Percentiles rank a stretch among this genome's conserved stretches.
Evolutionary conservation across 176 grass and related monocot genomes (phyloP).

Genomic region (Leersia perrieri): DNA sequence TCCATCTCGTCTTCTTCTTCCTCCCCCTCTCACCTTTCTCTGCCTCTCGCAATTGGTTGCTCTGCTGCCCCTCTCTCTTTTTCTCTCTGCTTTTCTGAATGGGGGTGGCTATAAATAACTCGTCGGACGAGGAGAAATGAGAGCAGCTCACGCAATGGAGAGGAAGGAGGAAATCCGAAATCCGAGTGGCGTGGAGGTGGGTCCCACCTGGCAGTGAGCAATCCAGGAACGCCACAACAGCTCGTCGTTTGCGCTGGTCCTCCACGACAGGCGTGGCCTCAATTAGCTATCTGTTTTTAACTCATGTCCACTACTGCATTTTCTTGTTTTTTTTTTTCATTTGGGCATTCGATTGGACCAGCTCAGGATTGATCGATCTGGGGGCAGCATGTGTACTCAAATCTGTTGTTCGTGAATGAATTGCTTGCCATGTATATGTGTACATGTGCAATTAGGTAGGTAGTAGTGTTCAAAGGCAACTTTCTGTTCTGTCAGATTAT

Average conservation of each 20-base stretch:
- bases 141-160: neutral
- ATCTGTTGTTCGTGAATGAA: neutral
- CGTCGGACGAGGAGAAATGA: neutral
- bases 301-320: neutral
- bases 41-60: neutral
- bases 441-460: neutral
- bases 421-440: neutral
- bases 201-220: neutral
- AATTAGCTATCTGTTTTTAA: neutral
- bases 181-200: neutral
- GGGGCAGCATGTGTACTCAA: neutral
- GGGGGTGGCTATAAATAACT: constrained; percentile 28
- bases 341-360: neutral
- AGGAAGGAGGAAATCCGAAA: neutral
- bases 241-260: neutral
- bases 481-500: neutral
- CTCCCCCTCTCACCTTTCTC: neutral
- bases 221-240: constrained; percentile 12
- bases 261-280: neutral
- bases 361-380: neutral
- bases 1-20: constrained; percentile 8
- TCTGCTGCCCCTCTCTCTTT: too few relatives aligned
- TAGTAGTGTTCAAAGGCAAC: neutral
- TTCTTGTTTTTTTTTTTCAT: too few relatives aligned
- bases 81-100: neutral